These are phyloP conservation scores for Candida tropicalis DNA, from an alignment of 1,139 yeast genomes.

Conservation along the genomic window DNA sequence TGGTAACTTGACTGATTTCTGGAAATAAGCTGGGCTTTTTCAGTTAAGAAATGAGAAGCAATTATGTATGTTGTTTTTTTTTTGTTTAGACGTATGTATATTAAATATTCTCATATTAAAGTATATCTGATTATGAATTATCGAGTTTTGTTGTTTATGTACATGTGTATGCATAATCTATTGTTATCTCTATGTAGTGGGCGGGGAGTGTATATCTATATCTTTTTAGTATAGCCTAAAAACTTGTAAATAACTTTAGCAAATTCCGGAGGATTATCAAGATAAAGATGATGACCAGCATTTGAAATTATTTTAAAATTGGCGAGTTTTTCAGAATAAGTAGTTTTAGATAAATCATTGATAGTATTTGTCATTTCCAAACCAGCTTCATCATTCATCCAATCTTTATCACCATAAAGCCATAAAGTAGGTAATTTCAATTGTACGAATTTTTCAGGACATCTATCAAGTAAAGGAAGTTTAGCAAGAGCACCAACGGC, in stretches of 20 bases:
- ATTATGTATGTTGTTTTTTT: background rate
- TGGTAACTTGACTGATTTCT: slow-evolving; percentile 70
- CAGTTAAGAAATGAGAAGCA: background rate
- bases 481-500: slow-evolving; percentile 44
- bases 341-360: slow-evolving; percentile 30
- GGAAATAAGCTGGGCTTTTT: slow-evolving; percentile 43
- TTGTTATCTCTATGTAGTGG: no score
- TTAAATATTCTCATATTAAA: background rate
- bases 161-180: no score
- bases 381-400: slow-evolving; percentile 53
- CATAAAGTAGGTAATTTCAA: slow-evolving; percentile 47
- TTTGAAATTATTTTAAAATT: slow-evolving; percentile 47
- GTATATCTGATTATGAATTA: background rate
- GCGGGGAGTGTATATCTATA: no score
- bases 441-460: slow-evolving; percentile 38
- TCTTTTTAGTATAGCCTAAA: slow-evolving; percentile 10
- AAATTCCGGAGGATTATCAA: slow-evolving; percentile 61
- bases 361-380: slow-evolving; percentile 42
- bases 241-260: slow-evolving; percentile 45
- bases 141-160: background rate
- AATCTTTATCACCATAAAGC: slow-evolving; percentile 50
- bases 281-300: slow-evolving; percentile 79
- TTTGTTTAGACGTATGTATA: no score
- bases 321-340: slow-evolving; percentile 24
- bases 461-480: slow-evolving; percentile 47